Base-by-base conservation (phyloP, 768 basidiomycete genomes). In the Serendipita indica region DNA sequence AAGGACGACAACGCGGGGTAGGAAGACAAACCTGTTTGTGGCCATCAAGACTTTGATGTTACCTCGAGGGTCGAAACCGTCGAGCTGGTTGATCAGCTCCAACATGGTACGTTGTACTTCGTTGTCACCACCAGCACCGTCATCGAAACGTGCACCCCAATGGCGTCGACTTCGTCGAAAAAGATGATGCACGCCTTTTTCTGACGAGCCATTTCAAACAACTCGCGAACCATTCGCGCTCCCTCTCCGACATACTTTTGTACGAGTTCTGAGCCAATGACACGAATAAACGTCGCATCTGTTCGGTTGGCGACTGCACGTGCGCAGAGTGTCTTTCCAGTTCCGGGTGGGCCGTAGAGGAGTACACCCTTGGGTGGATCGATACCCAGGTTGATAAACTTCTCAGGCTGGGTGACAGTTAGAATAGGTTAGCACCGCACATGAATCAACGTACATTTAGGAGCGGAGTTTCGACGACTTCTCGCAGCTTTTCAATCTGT, bases 31-130 rank as follows among this genome's bases (percentile, higher is more conserved):
- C 89, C 90, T 75, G 75, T 99, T 98, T 4, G 96, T 98, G 30
- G 96, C 96, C 96, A 99, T 99, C 60, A 99, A 77, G 20, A 99
- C 94, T 71, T 99, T 99, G 73, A 99, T 98, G 68, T 98, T 98
- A n/a, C 96, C 96, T 73, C 96, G 74, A 4, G 94, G 86, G 71
- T 98, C 96, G 72, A 99, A 99, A 32, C 96, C 96, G 66, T 99
- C 93, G 69, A 99, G 73, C 71, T 99, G 96, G 69, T 98, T 98
- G 67, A 99, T 98, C 66, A 98, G 73, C 72, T 99, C 96, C 74
- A 99, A 75, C 96, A 99, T 99, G 10, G 96, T 99, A 69, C 96
- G 75, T 72, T 99, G 96, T 39, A 99, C 96, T 68, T 99, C 96
- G 66, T 99, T 98, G 64, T 99, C 96, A 32, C 96, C 96, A 33